Evolutionary conservation across 2,329 filamentous ascomycete species (phyloP), one percentile per base, ranked within the genome.

Genomic region (Cytospora piceicola): DNA sequence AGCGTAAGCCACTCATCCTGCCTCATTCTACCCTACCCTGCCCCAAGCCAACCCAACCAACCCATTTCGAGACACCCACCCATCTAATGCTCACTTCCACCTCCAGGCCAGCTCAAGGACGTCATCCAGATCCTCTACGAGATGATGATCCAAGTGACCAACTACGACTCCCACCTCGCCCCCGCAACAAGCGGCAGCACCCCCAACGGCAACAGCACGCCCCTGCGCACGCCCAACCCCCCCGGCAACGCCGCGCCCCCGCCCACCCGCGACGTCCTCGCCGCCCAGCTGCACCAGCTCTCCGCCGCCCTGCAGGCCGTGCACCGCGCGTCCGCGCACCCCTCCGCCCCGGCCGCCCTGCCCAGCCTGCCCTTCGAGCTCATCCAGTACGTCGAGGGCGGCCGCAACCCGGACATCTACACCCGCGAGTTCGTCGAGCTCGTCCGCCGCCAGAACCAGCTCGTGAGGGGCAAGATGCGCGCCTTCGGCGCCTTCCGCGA

Each of bases 331-430:
- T 79, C 82, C 64, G 73, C 78, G 27, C 75, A 77, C 29, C 77
- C 78, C 15, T 36, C 42, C 0, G 58, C 58, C n/a, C 36, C 30
- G 53, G 56, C 56, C 34, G 32, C 32, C 27, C 81, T 88, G 51
- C 85, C 85, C 5, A 76, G 75, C 36, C 81, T 89, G 27, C 88
- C 88, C 2, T 83, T 83, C 60, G 87, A 90, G 72, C 82, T 90
- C 15, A 81, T 90, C 67, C 81, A 86, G 73, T 91, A 91, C 77
- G 88, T 91, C 71, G 88, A 91, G 75, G 85, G 87, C 73, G 88
- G 88, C 54, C 87, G 88, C 59, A 91, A 91, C 79, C 88, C 88
- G 2, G 88, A 91, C 77, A 90, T 91, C 71, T 91, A 91, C 80
- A 91, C 88, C 63, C 82, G 88, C 72, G 88, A 91, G 79, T 90